Conservation (phyloP, 75 land plant genomes). For the Pinus taeda region DNA sequence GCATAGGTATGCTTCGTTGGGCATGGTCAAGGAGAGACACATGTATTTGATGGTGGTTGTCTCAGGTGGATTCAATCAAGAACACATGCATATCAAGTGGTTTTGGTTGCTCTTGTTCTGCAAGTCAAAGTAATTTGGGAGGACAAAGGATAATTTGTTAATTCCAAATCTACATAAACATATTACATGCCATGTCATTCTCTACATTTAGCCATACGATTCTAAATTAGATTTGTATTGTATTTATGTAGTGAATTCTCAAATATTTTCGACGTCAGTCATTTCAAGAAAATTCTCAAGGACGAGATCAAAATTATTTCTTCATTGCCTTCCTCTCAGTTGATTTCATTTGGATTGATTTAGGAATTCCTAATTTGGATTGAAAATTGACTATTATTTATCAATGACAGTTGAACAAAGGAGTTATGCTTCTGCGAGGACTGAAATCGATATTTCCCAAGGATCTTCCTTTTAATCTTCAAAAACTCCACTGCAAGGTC, state of each 20-base stretch:
- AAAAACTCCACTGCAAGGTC: conserved; percentile 92
- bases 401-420: conserved; percentile 39
- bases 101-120: conserved; percentile 73
- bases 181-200: no score
- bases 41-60: no score
- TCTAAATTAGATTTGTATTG: no score
- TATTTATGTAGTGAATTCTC: conserved; percentile 53
- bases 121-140: conserved; percentile 82
- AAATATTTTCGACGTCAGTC: conserved; percentile 69
- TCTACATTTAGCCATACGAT: no score
- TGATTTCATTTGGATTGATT: conserved; percentile 8
- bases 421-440: conserved; percentile 59
- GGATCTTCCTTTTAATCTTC: conserved; percentile 79
- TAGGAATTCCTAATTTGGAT: no score
- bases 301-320: conserved; percentile 66
- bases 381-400: no score
- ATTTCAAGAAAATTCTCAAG: conserved; percentile 64
- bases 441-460: conserved; percentile 79
- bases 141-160: conserved; percentile 28
- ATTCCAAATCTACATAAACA: background rate
- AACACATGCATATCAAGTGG: conserved; percentile 19
- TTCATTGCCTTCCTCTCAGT: conserved; percentile 68
- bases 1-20: no score
- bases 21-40: no score
- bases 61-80: no score